A percentile compares a stretch with the other conserved stretches of the same genome.
Conservation (phyloP, 805 yeast genomes). For the Kockiozyma suomiensis region DNA sequence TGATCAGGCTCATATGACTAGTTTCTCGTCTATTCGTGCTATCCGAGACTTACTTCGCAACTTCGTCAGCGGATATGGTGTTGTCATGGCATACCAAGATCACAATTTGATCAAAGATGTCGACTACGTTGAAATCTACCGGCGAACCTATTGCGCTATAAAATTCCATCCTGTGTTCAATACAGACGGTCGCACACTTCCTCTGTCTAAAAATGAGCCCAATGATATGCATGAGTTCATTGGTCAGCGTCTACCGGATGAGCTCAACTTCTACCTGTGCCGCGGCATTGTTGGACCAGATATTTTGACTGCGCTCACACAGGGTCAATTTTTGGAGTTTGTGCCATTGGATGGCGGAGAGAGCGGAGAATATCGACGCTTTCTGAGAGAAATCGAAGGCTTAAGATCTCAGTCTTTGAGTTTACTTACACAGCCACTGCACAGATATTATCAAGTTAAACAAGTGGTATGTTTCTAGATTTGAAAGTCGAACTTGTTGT, state of each 20-base stretch:
- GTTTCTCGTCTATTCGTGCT: slow-evolving; percentile 31
- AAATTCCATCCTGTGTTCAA: slow-evolving; percentile 75
- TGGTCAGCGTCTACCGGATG: slow-evolving; percentile 84
- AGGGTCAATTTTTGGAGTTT: slow-evolving; percentile 47
- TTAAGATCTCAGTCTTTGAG: slow-evolving; percentile 65
- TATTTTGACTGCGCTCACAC: slow-evolving; percentile 65
- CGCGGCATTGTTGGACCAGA: slow-evolving; percentile 70
- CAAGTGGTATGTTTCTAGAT: slow-evolving; percentile 11
- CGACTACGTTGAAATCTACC: slow-evolving; percentile 52
- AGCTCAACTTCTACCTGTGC: slow-evolving; percentile 77
- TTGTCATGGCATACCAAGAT: slow-evolving; percentile 35
- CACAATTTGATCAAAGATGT: slow-evolving; percentile 18
- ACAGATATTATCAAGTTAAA: slow-evolving; percentile 77
- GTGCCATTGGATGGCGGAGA: slow-evolving; percentile 42
- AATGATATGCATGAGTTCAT: slow-evolving; percentile 78
- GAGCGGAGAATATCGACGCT: slow-evolving; percentile 58
- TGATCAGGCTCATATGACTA: slow-evolving; percentile 30
- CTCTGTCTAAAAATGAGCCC: slow-evolving; percentile 63
- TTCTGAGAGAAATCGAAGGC: slow-evolving; percentile 47
- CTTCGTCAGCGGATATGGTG: slow-evolving; percentile 40
- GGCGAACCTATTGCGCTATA: slow-evolving; percentile 68
- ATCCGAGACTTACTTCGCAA: slow-evolving; percentile 40
- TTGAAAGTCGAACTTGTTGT: not conserved
- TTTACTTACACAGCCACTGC: slow-evolving; percentile 68
- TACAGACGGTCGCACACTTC: slow-evolving; percentile 66